These are phyloP conservation scores for Ophiosphaerella herpotricha DNA, from an alignment of 2,329 filamentous ascomycete species.

Conservation along the genomic window DNA sequence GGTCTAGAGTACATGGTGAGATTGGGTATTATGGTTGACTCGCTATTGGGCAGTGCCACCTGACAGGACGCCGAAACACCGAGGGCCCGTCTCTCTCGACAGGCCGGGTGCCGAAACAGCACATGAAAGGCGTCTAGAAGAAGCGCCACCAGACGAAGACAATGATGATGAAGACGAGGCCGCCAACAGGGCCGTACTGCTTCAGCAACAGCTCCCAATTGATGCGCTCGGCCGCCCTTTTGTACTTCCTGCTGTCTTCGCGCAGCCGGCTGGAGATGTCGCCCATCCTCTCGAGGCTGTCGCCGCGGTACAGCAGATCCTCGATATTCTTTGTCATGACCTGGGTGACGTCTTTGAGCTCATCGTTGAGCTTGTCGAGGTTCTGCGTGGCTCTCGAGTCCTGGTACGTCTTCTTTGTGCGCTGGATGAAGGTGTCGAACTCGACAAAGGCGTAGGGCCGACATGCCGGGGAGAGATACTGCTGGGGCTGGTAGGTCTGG, in stretches of 20 bases:
- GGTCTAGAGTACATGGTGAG: not conserved
- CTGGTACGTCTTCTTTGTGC: conserved; percentile 91
- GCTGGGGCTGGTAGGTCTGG: conserved; percentile 74
- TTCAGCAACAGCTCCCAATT: conserved; percentile 97
- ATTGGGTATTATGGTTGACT: conserved; percentile 15
- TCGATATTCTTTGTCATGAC: conserved; percentile 99
- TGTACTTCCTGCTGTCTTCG: conserved; percentile 95
- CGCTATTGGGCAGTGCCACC: not conserved
- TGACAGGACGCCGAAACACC: conserved; percentile 1
- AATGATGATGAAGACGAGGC: conserved; percentile 78
- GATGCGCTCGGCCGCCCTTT: conserved; percentile 87
- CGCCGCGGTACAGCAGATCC: conserved; percentile 91
- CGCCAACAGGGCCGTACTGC: conserved; percentile 93
- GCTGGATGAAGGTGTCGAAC: conserved; percentile 95
- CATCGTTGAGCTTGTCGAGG: conserved; percentile 92
- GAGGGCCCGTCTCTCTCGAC: conserved; percentile 3
- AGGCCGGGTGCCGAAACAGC: not conserved
- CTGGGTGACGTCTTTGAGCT: conserved; percentile 95
- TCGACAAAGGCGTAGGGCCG: conserved; percentile 97
- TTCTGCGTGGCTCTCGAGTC: conserved; percentile 90
- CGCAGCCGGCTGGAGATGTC: conserved; percentile 85
- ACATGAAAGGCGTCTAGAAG: conserved; percentile 62
- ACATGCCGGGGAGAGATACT: conserved; percentile 74
- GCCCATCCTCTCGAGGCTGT: conserved; percentile 95
- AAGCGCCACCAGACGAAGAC: conserved; percentile 93